phyloP scores from a whole-genome alignment of 2,329 filamentous ascomycete genomes.

The Aspergillus aculeatus region DNA sequence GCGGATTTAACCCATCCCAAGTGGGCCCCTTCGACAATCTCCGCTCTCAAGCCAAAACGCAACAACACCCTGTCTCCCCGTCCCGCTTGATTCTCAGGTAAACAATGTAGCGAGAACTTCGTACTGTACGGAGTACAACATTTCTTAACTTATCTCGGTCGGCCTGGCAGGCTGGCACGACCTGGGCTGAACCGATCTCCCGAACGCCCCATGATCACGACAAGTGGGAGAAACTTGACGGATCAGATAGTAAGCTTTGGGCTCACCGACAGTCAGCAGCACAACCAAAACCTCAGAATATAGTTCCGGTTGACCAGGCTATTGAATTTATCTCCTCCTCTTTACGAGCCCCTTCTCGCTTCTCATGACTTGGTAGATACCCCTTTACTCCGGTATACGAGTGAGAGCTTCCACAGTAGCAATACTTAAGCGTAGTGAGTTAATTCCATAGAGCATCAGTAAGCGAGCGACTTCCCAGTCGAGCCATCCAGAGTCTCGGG shows the following conservation, averaged over 20 bases:
- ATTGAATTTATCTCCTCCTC: conserved; percentile 11
- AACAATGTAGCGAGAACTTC: too few species aligned
- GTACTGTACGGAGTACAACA: too few species aligned
- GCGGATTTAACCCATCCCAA: too few species aligned
- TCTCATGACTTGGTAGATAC: too few species aligned
- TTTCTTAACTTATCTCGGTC: too few species aligned
- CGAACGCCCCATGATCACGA: neutral
- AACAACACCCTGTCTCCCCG: too few species aligned
- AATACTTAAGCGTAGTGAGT: too few species aligned
- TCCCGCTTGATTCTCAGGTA: too few species aligned
- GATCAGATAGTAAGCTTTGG: neutral
- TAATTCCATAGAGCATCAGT: conserved; percentile 4
- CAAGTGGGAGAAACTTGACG: neutral
- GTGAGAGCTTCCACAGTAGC: too few species aligned
- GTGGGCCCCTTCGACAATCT: too few species aligned
- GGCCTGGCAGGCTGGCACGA: neutral
- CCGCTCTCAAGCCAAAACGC: too few species aligned
- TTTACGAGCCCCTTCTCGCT: conserved; percentile 7
- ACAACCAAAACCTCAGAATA: neutral
- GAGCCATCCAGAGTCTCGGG: neutral
- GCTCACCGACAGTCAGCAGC: neutral
- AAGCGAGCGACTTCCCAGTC: neutral
- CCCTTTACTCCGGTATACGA: too few species aligned
- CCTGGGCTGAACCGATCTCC: neutral
- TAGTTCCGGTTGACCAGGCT: conserved; percentile 10